Conservation (phyloP, 805 yeast genomes). For the Metschnikowia cerradonensis region DNA sequence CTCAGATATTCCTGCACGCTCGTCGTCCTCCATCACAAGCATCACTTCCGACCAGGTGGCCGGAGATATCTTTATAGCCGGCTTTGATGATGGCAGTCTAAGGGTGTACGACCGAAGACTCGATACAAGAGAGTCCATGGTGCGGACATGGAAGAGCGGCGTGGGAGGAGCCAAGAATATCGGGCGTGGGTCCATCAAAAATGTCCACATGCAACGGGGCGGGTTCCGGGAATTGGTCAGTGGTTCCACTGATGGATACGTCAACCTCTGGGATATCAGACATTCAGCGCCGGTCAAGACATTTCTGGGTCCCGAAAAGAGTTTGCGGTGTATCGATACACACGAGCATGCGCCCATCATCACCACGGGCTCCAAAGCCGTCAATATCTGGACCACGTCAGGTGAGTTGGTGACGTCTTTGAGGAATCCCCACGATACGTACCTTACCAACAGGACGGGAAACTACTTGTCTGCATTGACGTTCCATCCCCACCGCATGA, state of each 20-base stretch:
- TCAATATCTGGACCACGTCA: slow-evolving; percentile 79
- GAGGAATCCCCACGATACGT: slow-evolving; percentile 43
- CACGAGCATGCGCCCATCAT: slow-evolving; percentile 97
- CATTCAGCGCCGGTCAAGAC: slow-evolving; percentile 62
- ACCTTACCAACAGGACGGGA: slow-evolving; percentile 44
- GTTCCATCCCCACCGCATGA: slow-evolving; percentile 93
- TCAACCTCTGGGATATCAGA: slow-evolving; percentile 90
- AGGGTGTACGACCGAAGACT: slow-evolving; percentile 88
- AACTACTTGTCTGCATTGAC: slow-evolving; percentile 61
- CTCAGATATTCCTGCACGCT: slow-evolving; percentile 85
- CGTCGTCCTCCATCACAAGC: slow-evolving; percentile 82
- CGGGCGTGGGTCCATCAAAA: slow-evolving; percentile 56
- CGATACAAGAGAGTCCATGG: slow-evolving; percentile 82
- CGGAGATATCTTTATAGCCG: slow-evolving; percentile 85
- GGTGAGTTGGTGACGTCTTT: slow-evolving; percentile 71
- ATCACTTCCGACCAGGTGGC: slow-evolving; percentile 94
- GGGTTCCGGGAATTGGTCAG: slow-evolving; percentile 87
- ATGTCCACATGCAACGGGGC: slow-evolving; percentile 94
- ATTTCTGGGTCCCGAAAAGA: slow-evolving; percentile 54
- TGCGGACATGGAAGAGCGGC: slow-evolving; percentile 64
- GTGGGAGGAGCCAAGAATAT: slow-evolving; percentile 22
- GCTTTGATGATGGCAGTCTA: slow-evolving; percentile 85
- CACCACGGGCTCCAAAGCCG: slow-evolving; percentile 78
- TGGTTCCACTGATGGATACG: slow-evolving; percentile 77
- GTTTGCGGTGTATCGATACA: slow-evolving; percentile 63